A percentile compares a stretch with the other conserved stretches of the same genome.
Evolutionary conservation across 2,329 filamentous ascomycete species (phyloP).

Genomic region (Penicillium freii): DNA sequence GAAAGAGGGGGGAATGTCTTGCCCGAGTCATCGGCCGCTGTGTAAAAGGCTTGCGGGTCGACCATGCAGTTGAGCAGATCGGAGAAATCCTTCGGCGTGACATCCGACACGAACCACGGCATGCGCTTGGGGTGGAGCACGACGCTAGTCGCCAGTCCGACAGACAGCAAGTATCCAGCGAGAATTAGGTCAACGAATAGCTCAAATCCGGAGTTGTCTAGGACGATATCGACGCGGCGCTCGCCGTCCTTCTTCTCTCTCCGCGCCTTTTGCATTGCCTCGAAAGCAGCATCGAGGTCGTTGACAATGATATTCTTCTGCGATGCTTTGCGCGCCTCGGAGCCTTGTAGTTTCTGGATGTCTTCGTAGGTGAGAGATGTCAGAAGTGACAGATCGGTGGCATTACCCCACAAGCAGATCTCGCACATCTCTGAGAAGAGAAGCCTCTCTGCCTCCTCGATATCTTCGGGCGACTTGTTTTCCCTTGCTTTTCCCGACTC

Average conservation of each 20-base stretch:
- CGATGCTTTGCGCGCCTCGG: constrained; percentile 76
- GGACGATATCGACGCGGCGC: constrained; percentile 84
- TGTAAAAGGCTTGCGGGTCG: constrained; percentile 75
- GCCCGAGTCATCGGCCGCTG: constrained; percentile 63
- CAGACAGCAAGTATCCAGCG: constrained; percentile 81
- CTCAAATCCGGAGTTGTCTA: constrained; percentile 97
- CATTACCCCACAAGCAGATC: constrained; percentile 96
- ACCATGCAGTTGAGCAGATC: constrained; percentile 79
- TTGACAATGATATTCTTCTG: constrained; percentile 93
- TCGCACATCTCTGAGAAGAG: constrained; percentile 92
- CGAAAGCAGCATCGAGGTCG: constrained; percentile 71
- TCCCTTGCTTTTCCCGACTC: constrained; percentile 51
- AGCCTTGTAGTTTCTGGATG: constrained; percentile 92
- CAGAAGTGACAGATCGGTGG: constrained; percentile 86
- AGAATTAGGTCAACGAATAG: constrained; percentile 92
- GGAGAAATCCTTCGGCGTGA: constrained; percentile 79
- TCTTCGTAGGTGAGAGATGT: constrained; percentile 91
- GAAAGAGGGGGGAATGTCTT: constrained; percentile 62
- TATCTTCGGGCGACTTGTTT: constrained; percentile 41
- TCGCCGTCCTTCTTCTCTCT: constrained; percentile 60
- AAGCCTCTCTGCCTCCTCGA: constrained; percentile 68
- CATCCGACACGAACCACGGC: constrained; percentile 98
- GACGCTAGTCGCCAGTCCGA: constrained; percentile 79
- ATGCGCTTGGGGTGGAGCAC: constrained; percentile 92
- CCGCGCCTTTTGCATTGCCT: constrained; percentile 40